Evolutionary conservation across 768 basidiomycete genomes (phyloP).

Genomic region (Tulasnella sp.): DNA sequence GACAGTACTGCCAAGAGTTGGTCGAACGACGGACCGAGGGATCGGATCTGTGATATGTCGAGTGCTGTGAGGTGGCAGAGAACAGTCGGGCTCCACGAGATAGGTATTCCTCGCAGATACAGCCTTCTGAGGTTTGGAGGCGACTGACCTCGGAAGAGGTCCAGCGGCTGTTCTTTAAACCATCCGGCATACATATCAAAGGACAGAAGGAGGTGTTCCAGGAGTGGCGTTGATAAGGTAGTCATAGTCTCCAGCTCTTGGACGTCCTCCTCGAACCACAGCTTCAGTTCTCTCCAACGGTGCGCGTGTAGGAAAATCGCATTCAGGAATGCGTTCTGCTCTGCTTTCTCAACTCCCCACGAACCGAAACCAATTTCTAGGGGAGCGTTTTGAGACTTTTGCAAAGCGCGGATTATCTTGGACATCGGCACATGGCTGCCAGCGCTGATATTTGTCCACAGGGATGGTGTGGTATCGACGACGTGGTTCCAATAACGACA

Average conservation of each 20-base stretch:
- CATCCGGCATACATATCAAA: not conserved
- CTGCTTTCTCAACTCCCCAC: not conserved
- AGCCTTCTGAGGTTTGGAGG: not conserved
- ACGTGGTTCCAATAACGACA: too few relatives aligned
- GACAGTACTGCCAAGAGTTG: not conserved
- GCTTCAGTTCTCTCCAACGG: not conserved
- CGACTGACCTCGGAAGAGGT: not conserved
- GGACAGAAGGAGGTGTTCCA: not conserved
- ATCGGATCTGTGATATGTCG: not conserved
- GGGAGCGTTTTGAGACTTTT: too few relatives aligned
- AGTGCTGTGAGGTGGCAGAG: not conserved
- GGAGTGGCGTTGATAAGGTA: not conserved
- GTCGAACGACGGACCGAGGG: not conserved
- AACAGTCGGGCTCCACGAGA: not conserved
- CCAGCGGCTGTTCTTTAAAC: not conserved
- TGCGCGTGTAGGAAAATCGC: not conserved
- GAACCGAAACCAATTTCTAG: too few relatives aligned
- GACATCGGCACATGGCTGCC: not conserved
- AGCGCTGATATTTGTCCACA: too few relatives aligned
- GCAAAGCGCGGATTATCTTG: not conserved
- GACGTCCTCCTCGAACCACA: not conserved
- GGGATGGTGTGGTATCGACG: too few relatives aligned
- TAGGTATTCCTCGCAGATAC: not conserved
- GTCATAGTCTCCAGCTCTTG: not conserved
- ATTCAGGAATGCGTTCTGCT: not conserved